A percentile compares a stretch with the other conserved stretches of the same genome.
phyloP scores from a whole-genome alignment of 176 grass and related monocot species.

The Carex kokanica region DNA sequence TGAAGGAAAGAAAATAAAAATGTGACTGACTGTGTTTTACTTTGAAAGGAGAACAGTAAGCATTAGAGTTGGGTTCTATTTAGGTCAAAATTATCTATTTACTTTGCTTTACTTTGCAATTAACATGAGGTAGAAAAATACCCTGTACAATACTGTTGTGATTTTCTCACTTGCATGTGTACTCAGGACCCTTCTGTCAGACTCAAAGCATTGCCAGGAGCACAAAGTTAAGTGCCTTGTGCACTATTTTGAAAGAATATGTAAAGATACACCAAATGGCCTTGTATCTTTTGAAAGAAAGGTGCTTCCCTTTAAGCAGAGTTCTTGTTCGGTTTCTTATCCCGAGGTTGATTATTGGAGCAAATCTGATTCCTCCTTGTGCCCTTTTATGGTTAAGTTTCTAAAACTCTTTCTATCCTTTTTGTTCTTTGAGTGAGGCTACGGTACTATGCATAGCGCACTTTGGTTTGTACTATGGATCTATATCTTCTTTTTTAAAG shows the following conservation, averaged over 20 bases:
- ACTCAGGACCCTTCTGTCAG: constrained; percentile 37
- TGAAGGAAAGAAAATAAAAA: neutral
- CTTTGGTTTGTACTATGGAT: too few species aligned
- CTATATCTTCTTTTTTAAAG: too few species aligned
- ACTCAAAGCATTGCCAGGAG: constrained; percentile 64
- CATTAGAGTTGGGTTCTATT: neutral
- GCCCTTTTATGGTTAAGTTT: constrained; percentile 60
- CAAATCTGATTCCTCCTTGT: constrained; percentile 49
- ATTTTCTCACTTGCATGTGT: constrained; percentile 17
- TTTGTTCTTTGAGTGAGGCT: neutral
- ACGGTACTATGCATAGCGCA: too few species aligned
- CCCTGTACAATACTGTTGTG: neutral
- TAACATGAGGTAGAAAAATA: neutral
- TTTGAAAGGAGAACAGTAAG: neutral
- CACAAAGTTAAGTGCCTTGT: constrained; percentile 76
- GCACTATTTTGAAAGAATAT: constrained; percentile 92
- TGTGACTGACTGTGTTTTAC: neutral
- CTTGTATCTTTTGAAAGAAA: constrained; percentile 82
- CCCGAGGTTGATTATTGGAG: constrained; percentile 49
- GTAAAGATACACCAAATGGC: constrained; percentile 39
- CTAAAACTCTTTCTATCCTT: neutral
- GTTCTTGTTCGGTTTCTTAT: constrained; percentile 25
- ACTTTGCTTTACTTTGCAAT: neutral
- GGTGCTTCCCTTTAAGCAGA: constrained; percentile 33
- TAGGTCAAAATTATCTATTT: neutral